Evolutionary conservation across 257 asterid species (phyloP).

Genomic region (Solanum corneliomulleri): DNA sequence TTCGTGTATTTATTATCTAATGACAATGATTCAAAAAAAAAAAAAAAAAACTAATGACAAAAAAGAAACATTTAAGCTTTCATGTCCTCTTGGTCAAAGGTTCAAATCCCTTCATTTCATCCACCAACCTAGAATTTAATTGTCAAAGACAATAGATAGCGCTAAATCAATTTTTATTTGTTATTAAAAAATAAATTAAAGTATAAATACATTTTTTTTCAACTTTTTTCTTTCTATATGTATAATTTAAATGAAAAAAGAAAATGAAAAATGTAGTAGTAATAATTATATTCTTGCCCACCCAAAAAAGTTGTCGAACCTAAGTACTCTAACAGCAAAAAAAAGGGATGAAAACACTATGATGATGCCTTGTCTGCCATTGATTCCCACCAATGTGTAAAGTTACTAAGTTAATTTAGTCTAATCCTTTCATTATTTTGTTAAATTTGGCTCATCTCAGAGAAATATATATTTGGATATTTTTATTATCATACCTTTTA

Average conservation of each 20-base stretch:
- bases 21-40: background rate
- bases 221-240: background rate
- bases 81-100: background rate
- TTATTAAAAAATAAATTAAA: background rate
- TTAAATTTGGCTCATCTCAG: background rate
- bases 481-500: background rate
- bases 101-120: background rate
- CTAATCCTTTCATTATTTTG: background rate
- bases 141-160: background rate
- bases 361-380: slow-evolving; percentile 62
- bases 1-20: background rate
- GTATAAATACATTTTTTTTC: background rate
- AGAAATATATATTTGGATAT: background rate
- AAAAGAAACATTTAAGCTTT: background rate
- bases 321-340: slow-evolving; percentile 15
- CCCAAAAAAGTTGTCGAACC: slow-evolving; percentile 6
- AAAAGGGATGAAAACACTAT: slow-evolving; percentile 19
- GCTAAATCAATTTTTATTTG: background rate
- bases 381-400: slow-evolving; percentile 9
- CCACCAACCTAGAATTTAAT: background rate
- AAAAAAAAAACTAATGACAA: too few relatives aligned
- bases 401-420: background rate
- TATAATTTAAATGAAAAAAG: background rate
- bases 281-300: slow-evolving; percentile 10
- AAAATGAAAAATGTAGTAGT: background rate